phyloP scores from a whole-genome alignment of 139 green algal species.

The Chlorella sp. region DNA sequence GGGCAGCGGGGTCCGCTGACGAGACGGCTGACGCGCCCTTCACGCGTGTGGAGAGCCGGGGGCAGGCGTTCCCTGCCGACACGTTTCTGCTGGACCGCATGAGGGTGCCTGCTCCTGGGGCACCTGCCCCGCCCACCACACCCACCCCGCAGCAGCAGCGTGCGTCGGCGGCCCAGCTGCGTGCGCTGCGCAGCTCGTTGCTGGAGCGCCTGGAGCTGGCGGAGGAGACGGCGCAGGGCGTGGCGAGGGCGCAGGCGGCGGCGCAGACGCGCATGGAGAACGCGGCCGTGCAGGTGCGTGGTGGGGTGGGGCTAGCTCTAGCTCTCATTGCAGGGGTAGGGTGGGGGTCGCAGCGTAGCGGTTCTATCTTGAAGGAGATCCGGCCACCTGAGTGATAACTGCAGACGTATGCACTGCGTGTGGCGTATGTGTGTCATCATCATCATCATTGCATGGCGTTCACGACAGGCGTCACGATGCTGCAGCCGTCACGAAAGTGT shows the following conservation, averaged over 20 bases:
- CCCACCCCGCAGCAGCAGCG: too few species aligned
- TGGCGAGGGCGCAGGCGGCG: not conserved
- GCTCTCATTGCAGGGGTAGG: not conserved
- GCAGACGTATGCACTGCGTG: not conserved
- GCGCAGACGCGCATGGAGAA: not conserved
- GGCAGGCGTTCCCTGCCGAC: too few species aligned
- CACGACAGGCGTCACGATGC: too few species aligned
- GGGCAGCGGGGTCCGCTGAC: too few species aligned
- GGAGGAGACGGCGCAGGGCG: not conserved
- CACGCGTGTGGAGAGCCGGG: too few species aligned
- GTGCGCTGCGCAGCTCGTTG: not conserved
- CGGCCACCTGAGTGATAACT: not conserved
- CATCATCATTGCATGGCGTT: too few species aligned
- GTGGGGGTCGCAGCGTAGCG: not conserved
- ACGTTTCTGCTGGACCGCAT: not conserved
- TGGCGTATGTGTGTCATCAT: not conserved
- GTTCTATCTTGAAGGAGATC: too few species aligned
- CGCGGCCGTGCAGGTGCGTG: not conserved
- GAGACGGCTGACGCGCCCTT: too few species aligned
- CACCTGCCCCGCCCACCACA: too few species aligned
- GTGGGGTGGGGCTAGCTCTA: not conserved
- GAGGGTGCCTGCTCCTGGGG: too few species aligned
- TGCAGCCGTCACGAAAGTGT: not conserved
- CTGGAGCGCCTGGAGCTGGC: slow-evolving; percentile 2
- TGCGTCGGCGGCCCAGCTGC: not conserved